Base-by-base conservation (phyloP, 2,329 filamentous ascomycete species). In the Claviceps digitariae region DNA sequence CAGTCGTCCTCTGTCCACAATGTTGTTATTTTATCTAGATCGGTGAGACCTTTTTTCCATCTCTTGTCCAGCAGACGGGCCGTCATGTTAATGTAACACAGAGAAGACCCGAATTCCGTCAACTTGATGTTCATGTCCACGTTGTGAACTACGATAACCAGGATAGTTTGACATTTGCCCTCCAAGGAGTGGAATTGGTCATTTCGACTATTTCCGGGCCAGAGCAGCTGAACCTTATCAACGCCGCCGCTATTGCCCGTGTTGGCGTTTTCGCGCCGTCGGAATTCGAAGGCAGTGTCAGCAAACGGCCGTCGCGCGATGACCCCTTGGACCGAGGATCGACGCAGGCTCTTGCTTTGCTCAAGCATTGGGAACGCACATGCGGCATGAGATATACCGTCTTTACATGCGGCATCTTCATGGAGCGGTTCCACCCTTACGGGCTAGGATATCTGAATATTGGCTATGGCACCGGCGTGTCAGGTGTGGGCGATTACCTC, bases 401-500 rank as follows among this genome's bases (percentile, higher is more conserved):
- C 27, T 89, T 90, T 66, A 79, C 82, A 0, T 90, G 86, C 59
- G 86, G 86, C 21, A 67, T 89, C 31, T 81, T 90, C 58, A 90
- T 88, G 72, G 86, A 90, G 63, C 74, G 84, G 1, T 89, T 90
- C 60, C 80, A 79, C 21, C 82, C 81, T 0, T 80, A 78, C 3
- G 86, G 86, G 0, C 74, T 90, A 55, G 72, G 73, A 13, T 70
- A 73, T 20, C 74, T 80, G 52, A 71, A 74, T 36, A 81, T 89
- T 48, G 84, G 84, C 1, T 60, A 62, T 29, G 73, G 74, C n/a
- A 75, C 74, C 44, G 74, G 76, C 20, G 69, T 81, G 23, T 68
- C 71, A 9, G 70, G 69, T 15, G 77, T 83, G 57, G 83, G 84
- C 5, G 77, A 80, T 59, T 89, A 84, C 59, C 71, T 90, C 50